A percentile compares a stretch with the other conserved stretches of the same genome.
phyloP scores from a whole-genome alignment of 495 filamentous ascomycete species.

The Aspergillus heteromorphus region DNA sequence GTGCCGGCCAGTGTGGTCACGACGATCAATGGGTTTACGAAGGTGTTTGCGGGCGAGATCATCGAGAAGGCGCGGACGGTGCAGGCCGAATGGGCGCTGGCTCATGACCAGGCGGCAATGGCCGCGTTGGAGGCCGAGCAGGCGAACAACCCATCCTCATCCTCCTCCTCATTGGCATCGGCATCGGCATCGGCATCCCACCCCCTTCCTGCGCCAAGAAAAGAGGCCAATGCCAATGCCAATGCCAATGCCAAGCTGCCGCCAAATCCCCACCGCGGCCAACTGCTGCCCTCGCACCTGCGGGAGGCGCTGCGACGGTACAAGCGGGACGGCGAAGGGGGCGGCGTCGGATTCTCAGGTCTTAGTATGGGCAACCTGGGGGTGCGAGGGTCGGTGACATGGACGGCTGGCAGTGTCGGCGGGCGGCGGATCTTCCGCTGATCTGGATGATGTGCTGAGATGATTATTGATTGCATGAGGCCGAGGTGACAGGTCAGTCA shows the following conservation, averaged over 20 bases:
- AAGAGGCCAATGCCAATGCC: slow-evolving; percentile 30
- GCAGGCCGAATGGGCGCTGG: slow-evolving; percentile 69
- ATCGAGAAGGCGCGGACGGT: slow-evolving; percentile 75
- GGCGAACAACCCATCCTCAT: no score
- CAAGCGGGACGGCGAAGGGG: slow-evolving; percentile 58
- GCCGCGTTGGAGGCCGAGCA: slow-evolving; percentile 30
- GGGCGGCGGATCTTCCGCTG: slow-evolving; percentile 62
- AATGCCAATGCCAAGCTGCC: slow-evolving; percentile 32
- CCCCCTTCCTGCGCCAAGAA: slow-evolving; percentile 19
- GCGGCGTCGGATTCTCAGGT: slow-evolving; percentile 68
- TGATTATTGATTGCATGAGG: no score
- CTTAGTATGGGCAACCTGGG: slow-evolving; percentile 64
- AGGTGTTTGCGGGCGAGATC: slow-evolving; percentile 78
- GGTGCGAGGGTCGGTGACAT: slow-evolving; percentile 57
- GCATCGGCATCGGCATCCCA: neutral
- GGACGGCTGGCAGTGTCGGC: slow-evolving; percentile 42
- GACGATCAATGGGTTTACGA: slow-evolving; percentile 74
- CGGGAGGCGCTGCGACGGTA: slow-evolving; percentile 72
- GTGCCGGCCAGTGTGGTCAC: slow-evolving; percentile 73
- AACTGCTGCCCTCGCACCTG: slow-evolving; percentile 75
- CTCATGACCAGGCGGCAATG: slow-evolving; percentile 35
- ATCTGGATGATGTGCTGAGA: neutral
- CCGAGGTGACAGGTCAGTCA: no score
- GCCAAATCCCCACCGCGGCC: slow-evolving; percentile 54
- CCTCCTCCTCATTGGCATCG: no score